phyloP scores from a whole-genome alignment of 495 filamentous ascomycete genomes.

The Cudoniella acicularis region DNA sequence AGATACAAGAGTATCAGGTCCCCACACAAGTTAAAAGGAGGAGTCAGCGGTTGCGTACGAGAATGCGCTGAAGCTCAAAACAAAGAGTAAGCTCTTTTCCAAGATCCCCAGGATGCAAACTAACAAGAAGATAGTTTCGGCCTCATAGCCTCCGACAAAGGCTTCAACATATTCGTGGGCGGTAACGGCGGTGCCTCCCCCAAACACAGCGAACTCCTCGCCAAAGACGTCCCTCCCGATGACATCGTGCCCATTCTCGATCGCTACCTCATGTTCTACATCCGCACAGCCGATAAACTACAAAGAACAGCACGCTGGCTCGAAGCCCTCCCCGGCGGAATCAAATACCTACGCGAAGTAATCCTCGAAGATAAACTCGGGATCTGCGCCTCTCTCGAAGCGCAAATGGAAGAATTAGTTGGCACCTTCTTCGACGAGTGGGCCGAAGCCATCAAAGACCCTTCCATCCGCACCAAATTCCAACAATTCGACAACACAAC shows the following conservation, averaged over 20 bases:
- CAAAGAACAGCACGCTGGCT: conserved; percentile 94
- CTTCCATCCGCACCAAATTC: conserved; percentile 68
- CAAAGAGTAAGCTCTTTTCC: conserved; percentile 64
- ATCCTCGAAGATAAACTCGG: conserved; percentile 87
- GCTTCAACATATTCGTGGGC: conserved; percentile 91
- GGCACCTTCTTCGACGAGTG: conserved; percentile 93
- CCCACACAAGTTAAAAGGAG: conserved; percentile 94
- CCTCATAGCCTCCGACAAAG: conserved; percentile 90
- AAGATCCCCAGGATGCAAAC: background rate
- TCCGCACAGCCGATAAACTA: conserved; percentile 91
- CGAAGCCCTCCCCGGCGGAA: conserved; percentile 81
- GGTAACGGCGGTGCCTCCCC: conserved; percentile 93
- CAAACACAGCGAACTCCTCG: conserved; percentile 79
- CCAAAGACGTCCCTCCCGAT: conserved; percentile 84
- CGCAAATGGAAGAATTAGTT: conserved; percentile 86
- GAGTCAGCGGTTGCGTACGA: conserved; percentile 86
- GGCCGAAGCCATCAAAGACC: conserved; percentile 77
- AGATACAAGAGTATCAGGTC: conserved; percentile 89
- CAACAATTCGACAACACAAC: conserved; percentile 83
- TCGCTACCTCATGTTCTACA: conserved; percentile 94
- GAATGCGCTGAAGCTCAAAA: conserved; percentile 96
- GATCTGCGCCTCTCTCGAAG: conserved; percentile 80
- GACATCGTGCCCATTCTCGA: conserved; percentile 86
- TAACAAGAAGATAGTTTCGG: conserved; percentile 60
- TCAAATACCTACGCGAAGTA: conserved; percentile 79